Evolutionary conservation across 169 alveolate species (phyloP).

Genomic region (Eimeria tenella): DNA sequence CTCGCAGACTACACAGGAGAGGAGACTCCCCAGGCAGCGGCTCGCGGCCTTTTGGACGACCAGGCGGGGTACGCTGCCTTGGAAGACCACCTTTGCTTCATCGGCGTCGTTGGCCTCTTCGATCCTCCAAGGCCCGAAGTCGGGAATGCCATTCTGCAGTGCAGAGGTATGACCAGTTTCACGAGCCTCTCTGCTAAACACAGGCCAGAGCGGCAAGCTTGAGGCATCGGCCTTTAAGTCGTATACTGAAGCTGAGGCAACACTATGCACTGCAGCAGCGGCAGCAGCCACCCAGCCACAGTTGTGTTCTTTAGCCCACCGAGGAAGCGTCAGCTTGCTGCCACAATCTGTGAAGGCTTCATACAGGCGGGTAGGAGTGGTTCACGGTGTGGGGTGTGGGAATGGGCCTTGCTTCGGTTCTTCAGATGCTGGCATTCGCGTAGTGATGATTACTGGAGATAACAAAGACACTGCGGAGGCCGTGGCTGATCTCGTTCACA

Average conservation of each 20-base stretch:
- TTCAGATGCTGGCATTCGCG: slow-evolving; percentile 97
- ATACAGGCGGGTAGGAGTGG: no score
- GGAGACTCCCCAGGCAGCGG: background rate
- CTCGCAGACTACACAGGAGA: slow-evolving; percentile 60
- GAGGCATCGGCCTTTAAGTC: no score
- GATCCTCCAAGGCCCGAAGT: slow-evolving; percentile 99
- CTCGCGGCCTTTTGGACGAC: slow-evolving; percentile 39
- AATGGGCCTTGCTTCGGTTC: background rate
- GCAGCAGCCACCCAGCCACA: no score
- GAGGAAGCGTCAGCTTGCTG: no score
- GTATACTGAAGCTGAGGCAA: no score
- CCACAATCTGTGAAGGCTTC: no score
- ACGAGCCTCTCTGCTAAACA: no score
- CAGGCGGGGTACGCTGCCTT: slow-evolving; percentile 40
- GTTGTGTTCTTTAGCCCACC: no score
- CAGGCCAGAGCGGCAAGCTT: no score
- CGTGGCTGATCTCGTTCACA: slow-evolving; percentile 97
- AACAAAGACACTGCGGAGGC: slow-evolving; percentile 99
- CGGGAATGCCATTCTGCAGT: slow-evolving; percentile 92
- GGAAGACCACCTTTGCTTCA: slow-evolving; percentile 83
- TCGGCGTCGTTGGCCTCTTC: slow-evolving; percentile 97
- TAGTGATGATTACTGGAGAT: slow-evolving; percentile 99
- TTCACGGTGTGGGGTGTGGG: background rate
- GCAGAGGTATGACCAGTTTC: slow-evolving; percentile 82
- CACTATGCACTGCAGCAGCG: no score